Evolutionary conservation across 208 protist genomes (phyloP), one percentile per base, ranked within the genome.

Genomic region (Trypanosoma scelopori): DNA sequence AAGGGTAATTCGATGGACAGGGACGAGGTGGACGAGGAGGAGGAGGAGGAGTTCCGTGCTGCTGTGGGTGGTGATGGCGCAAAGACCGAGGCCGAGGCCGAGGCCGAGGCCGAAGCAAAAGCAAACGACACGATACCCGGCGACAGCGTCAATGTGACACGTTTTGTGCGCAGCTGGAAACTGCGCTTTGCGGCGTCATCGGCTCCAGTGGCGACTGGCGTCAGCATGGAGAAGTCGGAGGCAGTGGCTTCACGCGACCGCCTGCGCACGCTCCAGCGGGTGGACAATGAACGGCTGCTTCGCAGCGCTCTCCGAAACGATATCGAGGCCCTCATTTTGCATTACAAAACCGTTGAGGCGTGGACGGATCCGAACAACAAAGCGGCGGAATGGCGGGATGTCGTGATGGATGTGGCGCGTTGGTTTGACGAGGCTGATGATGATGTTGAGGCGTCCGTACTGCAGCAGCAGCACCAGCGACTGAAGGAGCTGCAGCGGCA

Each of bases 231-330:
- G 49, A 49, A 58, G 0, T 66, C 47, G 5, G 76, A 89, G 68
- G 59, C 81, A 12, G 28, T 30, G 9, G 39, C n/a, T n/a, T 69
- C 77, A 20, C 69, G 74, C 22, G 25, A 53, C 11, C 70, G 67
- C 12, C 71, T 92, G 30, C 69, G 62, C 12, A 65, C 63, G 3
- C 73, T 91, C 30, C 77, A 90, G 50, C 55, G 53, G 9, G 25
- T 78, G 9, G 85, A 94, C 45, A 78, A 82, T 43, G 64, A 67
- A 39, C 76, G 75, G 7, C 69, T 81, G 57, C 62, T 35, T 18
- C 71, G 73, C 27, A 88, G 85, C 45, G 67, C 69, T 0, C 61
- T 91, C 30, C 82, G 81, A 20, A 93, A 93, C 62, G 80, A 85
- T 39, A 69, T 93, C 18, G 82, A 93, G 64, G 58, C 71, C 16